Base-by-base conservation (phyloP, 1,284 basidiomycete genomes). In the Cystobasidium sp. region DNA sequence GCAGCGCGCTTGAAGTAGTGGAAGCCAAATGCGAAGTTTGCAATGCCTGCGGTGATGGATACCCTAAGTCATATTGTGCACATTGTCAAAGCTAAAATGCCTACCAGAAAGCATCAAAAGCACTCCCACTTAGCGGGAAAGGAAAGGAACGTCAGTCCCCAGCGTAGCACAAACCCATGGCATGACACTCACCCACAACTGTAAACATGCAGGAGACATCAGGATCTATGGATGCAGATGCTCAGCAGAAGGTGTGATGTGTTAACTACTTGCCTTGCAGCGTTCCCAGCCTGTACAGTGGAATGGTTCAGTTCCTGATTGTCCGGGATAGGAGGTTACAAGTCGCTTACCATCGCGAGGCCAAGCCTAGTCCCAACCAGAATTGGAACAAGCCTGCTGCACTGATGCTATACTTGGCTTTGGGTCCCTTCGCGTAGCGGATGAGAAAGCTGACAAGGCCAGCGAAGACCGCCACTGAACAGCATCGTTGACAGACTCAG, bases 11-110 rank as follows among this genome's bases (percentile, higher is more conserved):
- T 22, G 43, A 69, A 49, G 39, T 69, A 49, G 55, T 69, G 44
- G 55, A 44, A 61, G 8, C 68, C 68, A 47, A 69, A 69, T 14
- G 16, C 31, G 55, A 69, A 61, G 31, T 69, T 31, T 22, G 61
- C 16, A 14, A 61, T 22, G 18, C 68, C 68, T 69, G 62, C 5
- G 24, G 3, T 16, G 18, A 43, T 9, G 12, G 3, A 4, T 3
- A 3, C n/a, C 61, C 20, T 16, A 6, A 2, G 31, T 31, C 31
- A n/a, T 14, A 47, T 12, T 6, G n/a, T 20, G 9, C 24, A n/a
- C n/a, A 31, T 47, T 22, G 43, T 14, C 31, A 20, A 62, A 62
- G 66, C 9, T 20, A 8, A 5, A n/a, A 43, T 62, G 18, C 43
- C 12, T 22, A 63, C 61, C 61, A 18, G 41, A 22, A 5, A 63